Conservation (phyloP, 2,329 filamentous ascomycete species). For the Xylariaceae sp. region DNA sequence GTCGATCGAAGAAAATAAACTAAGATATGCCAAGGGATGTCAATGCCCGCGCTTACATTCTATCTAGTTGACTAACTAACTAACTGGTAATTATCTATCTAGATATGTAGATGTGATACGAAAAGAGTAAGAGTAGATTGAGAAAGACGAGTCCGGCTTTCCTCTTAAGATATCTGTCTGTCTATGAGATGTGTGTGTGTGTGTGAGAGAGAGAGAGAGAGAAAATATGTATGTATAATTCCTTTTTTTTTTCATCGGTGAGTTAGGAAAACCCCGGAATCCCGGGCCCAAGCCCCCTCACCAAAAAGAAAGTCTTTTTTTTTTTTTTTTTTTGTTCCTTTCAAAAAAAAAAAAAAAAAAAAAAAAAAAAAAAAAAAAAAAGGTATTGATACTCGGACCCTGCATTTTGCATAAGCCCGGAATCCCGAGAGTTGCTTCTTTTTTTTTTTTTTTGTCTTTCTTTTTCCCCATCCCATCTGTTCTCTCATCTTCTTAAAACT, state of each 20-base stretch:
- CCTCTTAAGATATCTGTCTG: no score
- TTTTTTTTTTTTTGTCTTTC: not conserved
- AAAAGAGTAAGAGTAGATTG: no score
- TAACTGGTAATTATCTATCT: no score
- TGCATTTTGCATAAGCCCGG: not conserved
- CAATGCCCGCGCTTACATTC: no score
- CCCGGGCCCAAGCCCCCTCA: not conserved
- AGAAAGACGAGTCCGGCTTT: no score
- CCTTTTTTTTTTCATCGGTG: not conserved
- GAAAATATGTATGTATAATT: not conserved
- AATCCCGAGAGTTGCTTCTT: slow-evolving; percentile 8
- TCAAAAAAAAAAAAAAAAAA: not conserved
- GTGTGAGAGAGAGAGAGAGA: not conserved
- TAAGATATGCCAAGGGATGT: no score
- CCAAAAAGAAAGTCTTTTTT: not conserved
- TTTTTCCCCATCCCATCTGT: not conserved
- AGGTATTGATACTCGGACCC: not conserved
- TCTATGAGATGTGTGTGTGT: no score
- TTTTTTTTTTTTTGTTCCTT: no score
- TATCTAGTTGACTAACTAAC: no score
- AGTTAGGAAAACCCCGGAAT: not conserved
- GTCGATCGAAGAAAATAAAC: no score
- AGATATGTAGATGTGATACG: no score
- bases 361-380: no score
- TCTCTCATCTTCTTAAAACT: not conserved